These are phyloP conservation scores for Leccinum boreale DNA, from an alignment of 768 basidiomycete genomes.

Conservation along the genomic window DNA sequence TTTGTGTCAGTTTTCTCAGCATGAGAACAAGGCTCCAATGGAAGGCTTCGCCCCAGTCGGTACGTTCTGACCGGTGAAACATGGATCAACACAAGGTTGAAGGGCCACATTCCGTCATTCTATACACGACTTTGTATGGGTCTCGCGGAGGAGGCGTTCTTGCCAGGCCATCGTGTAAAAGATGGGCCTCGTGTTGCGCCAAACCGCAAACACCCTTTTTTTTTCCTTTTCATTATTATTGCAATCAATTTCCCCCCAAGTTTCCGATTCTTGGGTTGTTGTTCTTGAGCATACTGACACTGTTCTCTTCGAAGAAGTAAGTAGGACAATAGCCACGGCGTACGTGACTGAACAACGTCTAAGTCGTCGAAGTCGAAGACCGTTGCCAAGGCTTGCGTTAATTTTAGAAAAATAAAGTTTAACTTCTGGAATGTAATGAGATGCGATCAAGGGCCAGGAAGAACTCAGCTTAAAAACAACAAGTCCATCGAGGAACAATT, in stretches of 20 bases:
- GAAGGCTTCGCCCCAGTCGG: background rate
- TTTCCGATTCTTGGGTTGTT: background rate
- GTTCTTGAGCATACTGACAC: background rate
- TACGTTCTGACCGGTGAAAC: background rate
- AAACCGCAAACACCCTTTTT: background rate
- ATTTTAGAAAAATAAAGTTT: background rate
- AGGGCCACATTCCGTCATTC: background rate
- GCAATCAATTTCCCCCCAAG: too few species aligned
- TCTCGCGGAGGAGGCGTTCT: background rate
- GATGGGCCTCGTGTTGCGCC: background rate
- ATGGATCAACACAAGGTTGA: background rate
- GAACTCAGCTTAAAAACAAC: background rate
- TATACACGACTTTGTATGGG: background rate
- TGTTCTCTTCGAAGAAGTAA: background rate
- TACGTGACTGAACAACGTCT: background rate
- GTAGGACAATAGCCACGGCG: background rate
- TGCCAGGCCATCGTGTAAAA: background rate
- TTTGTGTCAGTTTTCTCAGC: too few species aligned
- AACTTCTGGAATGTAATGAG: background rate
- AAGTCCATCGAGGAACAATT: background rate
- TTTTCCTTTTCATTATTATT: too few species aligned
- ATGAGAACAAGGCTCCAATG: background rate
- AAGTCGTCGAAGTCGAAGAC: background rate
- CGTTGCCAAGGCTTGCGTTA: too few species aligned
- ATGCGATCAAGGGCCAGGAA: background rate